These are phyloP conservation scores for Solanum aculeatissimum DNA, from an alignment of 305 asterid species.

Conservation along the genomic window DNA sequence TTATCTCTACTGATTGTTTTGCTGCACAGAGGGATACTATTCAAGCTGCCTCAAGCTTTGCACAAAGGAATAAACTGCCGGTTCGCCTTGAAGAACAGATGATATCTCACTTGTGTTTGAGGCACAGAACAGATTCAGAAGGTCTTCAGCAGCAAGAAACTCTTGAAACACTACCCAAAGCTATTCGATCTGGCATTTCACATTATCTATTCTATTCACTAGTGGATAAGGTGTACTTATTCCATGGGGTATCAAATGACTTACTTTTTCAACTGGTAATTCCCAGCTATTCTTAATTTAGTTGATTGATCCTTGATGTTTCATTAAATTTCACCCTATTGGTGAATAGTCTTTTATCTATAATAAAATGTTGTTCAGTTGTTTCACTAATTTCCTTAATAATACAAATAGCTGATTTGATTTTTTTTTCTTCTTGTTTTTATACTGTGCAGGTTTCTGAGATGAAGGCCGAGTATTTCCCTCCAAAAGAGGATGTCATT, in stretches of 20 bases:
- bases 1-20: background rate
- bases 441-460: slow-evolving; percentile 43
- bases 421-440: background rate
- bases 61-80: slow-evolving; percentile 59
- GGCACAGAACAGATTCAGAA: slow-evolving; percentile 68
- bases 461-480: slow-evolving; percentile 80
- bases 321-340: background rate
- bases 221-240: slow-evolving; percentile 62
- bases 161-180: slow-evolving; percentile 71
- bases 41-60: slow-evolving; percentile 71
- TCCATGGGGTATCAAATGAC: slow-evolving; percentile 65
- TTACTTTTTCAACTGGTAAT: slow-evolving; percentile 81
- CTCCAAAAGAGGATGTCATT: slow-evolving; percentile 72
- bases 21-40: slow-evolving; percentile 50
- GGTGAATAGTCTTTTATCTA: background rate
- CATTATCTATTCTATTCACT: slow-evolving; percentile 51
- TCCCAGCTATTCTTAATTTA: background rate
- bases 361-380: background rate
- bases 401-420: background rate
- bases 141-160: slow-evolving; percentile 79
- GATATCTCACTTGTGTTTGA: slow-evolving; percentile 67
- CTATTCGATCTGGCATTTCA: slow-evolving; percentile 58
- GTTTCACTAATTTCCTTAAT: background rate
- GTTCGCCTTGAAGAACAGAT: slow-evolving; percentile 67
- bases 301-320: background rate